Evolutionary conservation across 148 eudicot species (phyloP).

Genomic region (Heliosperma pusillum): DNA sequence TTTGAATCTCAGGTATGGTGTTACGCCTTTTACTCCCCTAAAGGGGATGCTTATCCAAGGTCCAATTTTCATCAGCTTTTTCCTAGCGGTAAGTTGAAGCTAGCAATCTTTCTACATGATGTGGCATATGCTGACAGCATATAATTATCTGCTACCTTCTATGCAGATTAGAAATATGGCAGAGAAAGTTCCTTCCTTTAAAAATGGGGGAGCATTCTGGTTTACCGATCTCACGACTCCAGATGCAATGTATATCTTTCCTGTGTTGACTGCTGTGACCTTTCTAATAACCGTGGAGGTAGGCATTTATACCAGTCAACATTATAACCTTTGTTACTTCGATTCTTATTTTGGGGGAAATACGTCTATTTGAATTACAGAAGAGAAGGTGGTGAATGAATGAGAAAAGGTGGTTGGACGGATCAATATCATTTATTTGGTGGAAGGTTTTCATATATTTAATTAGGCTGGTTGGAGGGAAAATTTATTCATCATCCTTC

Average conservation of each 20-base stretch:
- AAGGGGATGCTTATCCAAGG: constrained; percentile 83
- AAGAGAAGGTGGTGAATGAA: too few relatives aligned
- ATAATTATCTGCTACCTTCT: constrained; percentile 4
- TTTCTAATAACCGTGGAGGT: constrained; percentile 92
- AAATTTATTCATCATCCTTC: background rate
- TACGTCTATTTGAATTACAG: background rate
- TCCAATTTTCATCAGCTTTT: constrained; percentile 85
- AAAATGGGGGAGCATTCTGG: constrained; percentile 86
- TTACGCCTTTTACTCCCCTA: constrained; percentile 78
- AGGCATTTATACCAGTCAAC: constrained; percentile 7
- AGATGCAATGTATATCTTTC: constrained; percentile 65
- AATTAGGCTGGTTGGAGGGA: too few relatives aligned
- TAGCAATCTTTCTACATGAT: constrained; percentile 6
- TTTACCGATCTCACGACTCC: constrained; percentile 86
- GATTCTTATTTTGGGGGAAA: background rate
- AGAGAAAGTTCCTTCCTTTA: constrained; percentile 88
- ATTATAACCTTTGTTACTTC: background rate
- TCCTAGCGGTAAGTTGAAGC: constrained; percentile 80
- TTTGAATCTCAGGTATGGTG: constrained; percentile 61
- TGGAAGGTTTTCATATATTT: too few relatives aligned
- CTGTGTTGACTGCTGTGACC: constrained; percentile 69
- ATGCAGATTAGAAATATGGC: constrained; percentile 85
- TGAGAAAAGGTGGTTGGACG: too few relatives aligned
- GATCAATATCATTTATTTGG: too few relatives aligned
- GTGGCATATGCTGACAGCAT: constrained; percentile 9